Base-by-base conservation (phyloP, 2,329 filamentous ascomycete genomes). In the Monascus ruber region DNA sequence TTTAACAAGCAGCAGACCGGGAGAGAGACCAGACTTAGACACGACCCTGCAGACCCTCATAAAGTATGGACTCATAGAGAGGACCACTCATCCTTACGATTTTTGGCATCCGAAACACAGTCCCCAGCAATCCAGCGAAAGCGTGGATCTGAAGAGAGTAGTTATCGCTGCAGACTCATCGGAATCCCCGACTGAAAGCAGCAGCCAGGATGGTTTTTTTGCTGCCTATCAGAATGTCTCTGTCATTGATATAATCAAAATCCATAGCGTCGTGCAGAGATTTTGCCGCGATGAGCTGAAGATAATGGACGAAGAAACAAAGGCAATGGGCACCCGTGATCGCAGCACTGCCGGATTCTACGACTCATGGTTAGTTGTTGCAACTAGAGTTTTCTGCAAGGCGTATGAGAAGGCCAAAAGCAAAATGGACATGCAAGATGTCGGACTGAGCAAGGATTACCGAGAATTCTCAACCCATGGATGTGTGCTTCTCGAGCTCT, bases 391-490 rank as follows among this genome's bases (percentile, higher is more conserved):
- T 26, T 56, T 70, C 7, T 63, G 56, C 39, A 53, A 51, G 25
- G 70, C 68, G 0, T 71, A 65, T 37, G 55, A 57, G 32, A 53
- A 57, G 33, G 66, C 67, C 17, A 57, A 56, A 38, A 48, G 51
- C 17, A 66, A 57, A 37, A 69, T 69, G 50, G 50, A 53, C 3
- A 55, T 56, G 10, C 50, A 58, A 27, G 56, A 58, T 33, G 58
- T 54, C 17, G 64, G 62, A 7, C 56, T 68, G 6, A 60, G 68
- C 5, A 63, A 63, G 17, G 68, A 71, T 40, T 68, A 66, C 45
- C 60, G 66, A 26, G 67, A 70, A 41, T 71, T 68, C 44, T 59
- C 68, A 39, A 67, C 63, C 1, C 68, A 71, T 40, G 65, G 60
- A 4, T 60, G 61, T 7, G 51, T 56, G 8, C 46, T 71, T 9